Base-by-base conservation (phyloP, 2,329 filamentous ascomycete species). In the Fusarium coffeatum region DNA sequence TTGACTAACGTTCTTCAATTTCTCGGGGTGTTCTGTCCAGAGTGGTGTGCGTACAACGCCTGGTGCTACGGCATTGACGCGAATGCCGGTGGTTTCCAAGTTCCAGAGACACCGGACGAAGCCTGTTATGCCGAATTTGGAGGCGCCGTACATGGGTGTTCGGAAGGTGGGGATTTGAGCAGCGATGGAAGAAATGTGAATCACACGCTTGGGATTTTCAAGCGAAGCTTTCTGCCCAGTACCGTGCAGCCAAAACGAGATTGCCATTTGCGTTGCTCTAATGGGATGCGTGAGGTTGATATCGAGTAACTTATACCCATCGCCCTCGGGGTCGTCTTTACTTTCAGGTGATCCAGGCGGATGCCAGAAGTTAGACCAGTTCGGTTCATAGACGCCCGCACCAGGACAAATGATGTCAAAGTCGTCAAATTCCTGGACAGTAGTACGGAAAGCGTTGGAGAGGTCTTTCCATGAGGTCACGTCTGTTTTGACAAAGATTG, bases 361-460 rank as follows among this genome's bases (percentile, higher is more conserved):
- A 34, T 78, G 76, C 81, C 81, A 83, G 53, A 83, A 83, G 72
- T 71, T 79, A 16, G 80, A 81, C 78, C 77, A 82, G 8, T 74
- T 66, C 68, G 83, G 84, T 63, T 85, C 84, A 51, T 82, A 85
- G 6, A 85, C 75, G 28, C 83, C 83, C 0, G 83, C 83, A 1
- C 83, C 83, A 0, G 83, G 82, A 40, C 82, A 84, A 6, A 85
- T 73, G 25, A 85, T 78, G 48, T 82, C 81, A 61, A 82, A 76
- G 4, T 69, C 72, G 0, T 79, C 80, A 51, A 84, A 84, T 27
- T 80, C 76, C 2, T 62, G 23, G 2, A 78, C 42, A 0, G 82
- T 72, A 6, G 68, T 66, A 6, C 77, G 68, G 55, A 84, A 83
- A 68, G 82, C 78, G 18, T 63, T 62, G 1, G 74, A 50, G 0